Percentiles rank a stretch among this genome's conserved stretches.
phyloP scores from a whole-genome alignment of 1,284 basidiomycete species.

The Tilletia setariae region DNA sequence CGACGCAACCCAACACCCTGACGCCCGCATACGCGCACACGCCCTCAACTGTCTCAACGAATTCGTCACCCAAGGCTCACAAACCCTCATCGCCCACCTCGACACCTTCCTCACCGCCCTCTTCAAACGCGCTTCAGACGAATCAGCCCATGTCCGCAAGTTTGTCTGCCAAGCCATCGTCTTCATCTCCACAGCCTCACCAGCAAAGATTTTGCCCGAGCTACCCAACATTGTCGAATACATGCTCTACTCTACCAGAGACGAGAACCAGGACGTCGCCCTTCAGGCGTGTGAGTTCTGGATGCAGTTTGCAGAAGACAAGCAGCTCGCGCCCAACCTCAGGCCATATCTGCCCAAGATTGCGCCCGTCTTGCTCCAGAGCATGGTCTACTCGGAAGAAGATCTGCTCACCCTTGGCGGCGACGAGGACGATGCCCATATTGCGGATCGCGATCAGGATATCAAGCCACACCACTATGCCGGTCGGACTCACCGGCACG shows the following conservation, averaged over 20 bases:
- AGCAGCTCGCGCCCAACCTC: conserved; percentile 75
- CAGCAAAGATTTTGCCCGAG: conserved; percentile 94
- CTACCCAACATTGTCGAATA: conserved; percentile 94
- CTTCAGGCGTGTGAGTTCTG: conserved; percentile 97
- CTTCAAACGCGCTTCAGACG: conserved; percentile 91
- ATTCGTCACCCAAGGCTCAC: conserved; percentile 69
- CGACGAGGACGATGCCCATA: conserved; percentile 75
- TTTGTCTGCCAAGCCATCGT: conserved; percentile 96
- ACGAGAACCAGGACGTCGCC: conserved; percentile 66
- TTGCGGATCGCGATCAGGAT: conserved; percentile 73
- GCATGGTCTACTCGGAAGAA: conserved; percentile 95
- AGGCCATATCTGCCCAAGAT: conserved; percentile 81
- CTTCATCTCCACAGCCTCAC: conserved; percentile 81
- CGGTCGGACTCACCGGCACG: conserved; percentile 67
- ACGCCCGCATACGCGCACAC: conserved; percentile 81
- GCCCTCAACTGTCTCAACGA: conserved; percentile 91
- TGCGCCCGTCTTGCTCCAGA: conserved; percentile 87
- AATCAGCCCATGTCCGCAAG: conserved; percentile 84
- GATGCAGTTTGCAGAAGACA: conserved; percentile 97
- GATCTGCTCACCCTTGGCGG: conserved; percentile 92
- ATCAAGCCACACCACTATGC: conserved; percentile 91
- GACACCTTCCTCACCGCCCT: conserved; percentile 87
- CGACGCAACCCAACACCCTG: conserved; percentile 67
- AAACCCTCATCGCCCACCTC: conserved; percentile 79
- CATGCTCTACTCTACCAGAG: conserved; percentile 97